Evolutionary conservation across 2,329 filamentous ascomycete species (phyloP), one percentile per base, ranked within the genome.

Genomic region (Diatrype stigma): DNA sequence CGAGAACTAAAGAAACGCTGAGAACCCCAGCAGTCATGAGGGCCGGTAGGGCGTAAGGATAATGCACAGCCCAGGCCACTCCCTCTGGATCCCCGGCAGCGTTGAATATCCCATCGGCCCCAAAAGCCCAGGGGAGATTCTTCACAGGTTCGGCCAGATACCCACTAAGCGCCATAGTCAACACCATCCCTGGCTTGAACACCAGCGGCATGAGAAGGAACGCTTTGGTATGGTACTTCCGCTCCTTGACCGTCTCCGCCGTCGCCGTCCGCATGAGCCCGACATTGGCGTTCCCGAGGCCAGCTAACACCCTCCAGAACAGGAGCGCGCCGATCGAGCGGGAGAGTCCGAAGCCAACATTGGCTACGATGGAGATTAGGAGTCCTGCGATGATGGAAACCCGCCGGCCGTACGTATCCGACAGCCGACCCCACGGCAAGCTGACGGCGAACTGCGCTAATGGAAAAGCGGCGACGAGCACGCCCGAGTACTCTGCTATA

Each of bases 201-300:
- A 84, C 86, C 78, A 90, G 86, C 3, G 73, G 73, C 50, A 76
- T 56, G 23, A 76, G 62, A 19, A 74, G 59, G 45, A 75, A 75
- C 0, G 73, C 71, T 54, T 70, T 67, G 6, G 73, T 71, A 55
- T 73, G 73, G 53, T 66, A 86, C 73, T 80, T 86, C 67, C 86
- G 87, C 68, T 89, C 86, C 46, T 77, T 75, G 35, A 90, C 81
- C 32, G 87, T 85, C 67, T 90, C 87, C 2, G 80, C 79, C 44
- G 89, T 86, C 79, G 89, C 86, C 6, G 85, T 89, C 53, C 86
- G 73, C 83, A 90, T 86, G 3, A 90, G 85, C 0, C 86, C 86
- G 2, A 89, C 79, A 62, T 89, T 90, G 2, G 86, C 87, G 64
- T 90, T 90, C 46, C 89, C 67, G 11, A 80, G 71, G 0, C 87